Percentiles rank a stretch among this genome's conserved stretches.
Evolutionary conservation across 257 asterid species (phyloP).

Genomic region (Echium plantagineum): DNA sequence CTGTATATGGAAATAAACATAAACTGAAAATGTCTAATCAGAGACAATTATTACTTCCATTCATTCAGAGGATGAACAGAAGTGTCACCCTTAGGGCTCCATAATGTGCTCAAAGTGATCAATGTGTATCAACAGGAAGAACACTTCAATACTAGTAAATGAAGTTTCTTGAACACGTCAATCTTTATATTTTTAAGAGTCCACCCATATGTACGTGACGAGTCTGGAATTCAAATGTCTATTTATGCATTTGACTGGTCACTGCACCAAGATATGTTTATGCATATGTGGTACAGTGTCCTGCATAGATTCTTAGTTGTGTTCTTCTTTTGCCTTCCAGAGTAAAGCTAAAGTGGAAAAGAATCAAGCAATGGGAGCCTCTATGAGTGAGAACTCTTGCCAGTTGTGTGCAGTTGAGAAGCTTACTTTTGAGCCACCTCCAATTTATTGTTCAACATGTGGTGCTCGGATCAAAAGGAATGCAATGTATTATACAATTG

Average conservation of each 20-base stretch:
- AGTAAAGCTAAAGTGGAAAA: slow-evolving; percentile 90
- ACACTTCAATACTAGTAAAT: no score
- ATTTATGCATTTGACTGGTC: neutral
- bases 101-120: no score
- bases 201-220: neutral
- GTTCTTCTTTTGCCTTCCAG: slow-evolving; percentile 28
- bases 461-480: slow-evolving; percentile 92
- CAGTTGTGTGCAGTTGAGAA: slow-evolving; percentile 98
- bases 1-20: neutral
- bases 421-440: slow-evolving; percentile 95
- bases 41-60: no score
- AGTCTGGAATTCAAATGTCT: neutral
- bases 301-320: neutral
- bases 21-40: neutral
- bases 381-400: slow-evolving; percentile 89
- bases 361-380: slow-evolving; percentile 84
- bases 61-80: no score
- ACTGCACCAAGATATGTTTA: neutral
- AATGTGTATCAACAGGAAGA: no score
- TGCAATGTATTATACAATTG: slow-evolving; percentile 78
- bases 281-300: neutral
- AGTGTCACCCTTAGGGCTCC: no score
- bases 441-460: slow-evolving; percentile 86
- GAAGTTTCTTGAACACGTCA: no score
- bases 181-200: no score